Base-by-base conservation (phyloP, 2,329 filamentous ascomycete species). In the Cercospora sp. region DNA sequence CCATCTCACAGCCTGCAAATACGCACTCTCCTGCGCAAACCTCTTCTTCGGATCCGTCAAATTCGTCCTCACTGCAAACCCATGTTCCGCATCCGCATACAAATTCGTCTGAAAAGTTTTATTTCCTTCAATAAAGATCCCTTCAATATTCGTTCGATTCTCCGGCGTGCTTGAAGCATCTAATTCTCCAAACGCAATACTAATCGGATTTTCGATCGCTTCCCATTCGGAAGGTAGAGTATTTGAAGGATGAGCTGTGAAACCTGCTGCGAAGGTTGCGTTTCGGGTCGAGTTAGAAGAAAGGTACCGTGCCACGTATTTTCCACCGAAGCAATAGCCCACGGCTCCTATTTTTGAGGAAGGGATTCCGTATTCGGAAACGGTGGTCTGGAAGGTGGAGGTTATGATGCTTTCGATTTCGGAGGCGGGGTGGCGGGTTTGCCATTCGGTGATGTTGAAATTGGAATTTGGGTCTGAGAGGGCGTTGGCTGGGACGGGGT, bases 251-350 rank as follows among this genome's bases (percentile, higher is more conserved):
- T 93, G 91, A 1, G 90, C 91, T 18, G 87, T 78, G 79, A 86
- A 93, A 48, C 89, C 90, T 64, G 85, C 89, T 60, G 90, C 82
- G 72, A 92, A 71, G 8, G 73, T 73, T 57, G 69, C 82, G 69
- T 87, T 88, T 65, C 81, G 68, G 26, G 81, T 80, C 6, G 7
- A 10, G 9, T 20, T 20, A 1, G 48, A 57, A 23, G 51, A 30
- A 3, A 86, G 84, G 80, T 89, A 88, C 33, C 91, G 88, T 61
- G 85, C 83, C 36, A 92, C 87, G 78, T 91, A 93, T 86, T 91
- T 91, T 65, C 85, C 90, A 42, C 91, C 91, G 72, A 93, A 91
- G 80, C 91, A 93, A 80, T 93, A 93, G 0, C 91, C 91, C 0
- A 89, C 86, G 13, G 83, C 86, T 1, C 87, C 90, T 40, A 93